A percentile compares a stretch with the other conserved stretches of the same genome.
phyloP scores from a whole-genome alignment of 2,329 filamentous ascomycete genomes.

The Exophiala sp. region DNA sequence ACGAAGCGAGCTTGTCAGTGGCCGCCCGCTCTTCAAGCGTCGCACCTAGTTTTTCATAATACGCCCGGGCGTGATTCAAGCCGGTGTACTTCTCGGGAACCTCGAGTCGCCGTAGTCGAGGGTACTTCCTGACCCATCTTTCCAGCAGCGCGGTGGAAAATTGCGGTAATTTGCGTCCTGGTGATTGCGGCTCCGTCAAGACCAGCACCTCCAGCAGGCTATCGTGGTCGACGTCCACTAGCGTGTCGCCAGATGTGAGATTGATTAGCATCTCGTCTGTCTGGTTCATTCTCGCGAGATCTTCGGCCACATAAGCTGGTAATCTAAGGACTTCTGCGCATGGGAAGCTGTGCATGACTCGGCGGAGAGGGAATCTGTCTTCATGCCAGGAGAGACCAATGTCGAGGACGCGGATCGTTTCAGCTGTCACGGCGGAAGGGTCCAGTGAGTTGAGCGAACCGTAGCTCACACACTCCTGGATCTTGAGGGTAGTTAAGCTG shows the following conservation, averaged over 20 bases:
- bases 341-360: constrained; percentile 1
- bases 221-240: background rate
- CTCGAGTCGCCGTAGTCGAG: constrained; percentile 10
- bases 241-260: background rate
- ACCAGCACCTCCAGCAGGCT: background rate
- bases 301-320: background rate
- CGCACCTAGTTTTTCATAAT: background rate
- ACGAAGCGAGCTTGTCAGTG: background rate
- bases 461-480: background rate
- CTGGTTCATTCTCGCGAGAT: background rate
- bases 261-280: background rate
- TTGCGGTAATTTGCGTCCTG: background rate
- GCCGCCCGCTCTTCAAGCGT: constrained; percentile 6
- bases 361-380: background rate
- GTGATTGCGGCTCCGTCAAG: background rate
- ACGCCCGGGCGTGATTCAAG: background rate
- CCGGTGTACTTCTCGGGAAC: background rate
- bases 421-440: background rate
- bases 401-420: constrained; percentile 3
- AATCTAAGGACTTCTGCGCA: background rate
- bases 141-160: background rate
- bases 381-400: constrained; percentile 5
- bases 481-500: constrained; percentile 15
- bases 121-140: constrained; percentile 4
- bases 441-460: background rate